Percentiles rank a stretch among this genome's conserved stretches.
Evolutionary conservation across 441 rosid species (phyloP).

Genomic region (Adansonia gregorii): DNA sequence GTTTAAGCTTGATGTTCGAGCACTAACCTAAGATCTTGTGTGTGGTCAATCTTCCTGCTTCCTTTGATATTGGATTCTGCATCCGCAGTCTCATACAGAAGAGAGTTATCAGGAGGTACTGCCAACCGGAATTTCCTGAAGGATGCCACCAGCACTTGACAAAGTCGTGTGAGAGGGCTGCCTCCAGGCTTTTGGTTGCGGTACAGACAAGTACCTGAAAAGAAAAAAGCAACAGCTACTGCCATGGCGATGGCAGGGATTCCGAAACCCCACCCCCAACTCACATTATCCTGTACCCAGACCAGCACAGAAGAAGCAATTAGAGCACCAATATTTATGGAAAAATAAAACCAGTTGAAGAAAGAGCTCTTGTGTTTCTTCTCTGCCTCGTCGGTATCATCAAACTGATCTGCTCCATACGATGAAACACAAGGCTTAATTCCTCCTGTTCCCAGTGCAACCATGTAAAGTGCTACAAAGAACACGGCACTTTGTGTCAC

Average conservation of each 20-base stretch:
- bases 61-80: conserved; percentile 70
- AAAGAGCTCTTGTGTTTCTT: conserved; percentile 78
- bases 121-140: conserved; percentile 56
- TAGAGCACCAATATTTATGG: conserved; percentile 87
- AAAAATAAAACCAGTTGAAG: conserved; percentile 91
- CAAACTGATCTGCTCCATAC: conserved; percentile 95
- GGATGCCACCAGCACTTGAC: conserved; percentile 82
- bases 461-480: conserved; percentile 75
- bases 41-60: conserved; percentile 80
- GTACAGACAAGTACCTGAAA: conserved; percentile 68
- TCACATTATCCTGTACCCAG: conserved; percentile 90
- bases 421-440: conserved; percentile 96
- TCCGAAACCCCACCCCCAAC: conserved; percentile 98
- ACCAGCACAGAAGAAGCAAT: conserved; percentile 85
- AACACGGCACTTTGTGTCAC: conserved; percentile 49
- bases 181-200: conserved; percentile 89
- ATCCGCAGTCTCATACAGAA: conserved; percentile 65
- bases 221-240: conserved; percentile 75
- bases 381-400: conserved; percentile 75
- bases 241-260: conserved; percentile 87
- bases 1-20: neutral
- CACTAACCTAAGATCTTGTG: conserved; percentile 68
- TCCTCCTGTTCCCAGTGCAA: conserved; percentile 94
- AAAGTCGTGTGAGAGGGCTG: conserved; percentile 79
- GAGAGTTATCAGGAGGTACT: conserved; percentile 71